Evolutionary conservation across 169 alveolate genomes (phyloP), one percentile per base, ranked within the genome.

Genomic region (Babesia ovata): DNA sequence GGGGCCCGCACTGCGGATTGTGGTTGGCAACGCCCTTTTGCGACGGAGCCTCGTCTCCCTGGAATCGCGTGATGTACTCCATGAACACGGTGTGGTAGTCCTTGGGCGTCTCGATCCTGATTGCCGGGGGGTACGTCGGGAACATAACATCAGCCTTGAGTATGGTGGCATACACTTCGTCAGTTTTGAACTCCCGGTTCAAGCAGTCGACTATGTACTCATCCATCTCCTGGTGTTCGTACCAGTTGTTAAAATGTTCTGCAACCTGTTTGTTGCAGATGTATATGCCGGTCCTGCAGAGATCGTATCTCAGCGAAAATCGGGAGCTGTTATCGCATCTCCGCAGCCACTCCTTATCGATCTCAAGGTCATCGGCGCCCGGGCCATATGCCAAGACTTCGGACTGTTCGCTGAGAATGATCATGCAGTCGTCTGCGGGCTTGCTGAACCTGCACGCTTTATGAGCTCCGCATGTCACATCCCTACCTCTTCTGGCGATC

Each of bases 81-180:
- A 63, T 62, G 57, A 33, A 76, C 3, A 63, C 71, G 33, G 60
- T 52, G 28, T 76, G 42, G 63, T 76, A 76, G 63, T 57, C 67
- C 66, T 70, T 76, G 42, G 86, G 86, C 21, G 86, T 65, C 36
- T 16, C 26, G 22, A 76, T 63, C 57, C 71, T 65, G 19, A 76
- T 24, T 17, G 79, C 77, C 29, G 86, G 72, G n/a, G 86, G 86
- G 46, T 44, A 76, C 26, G 21, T 54, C 24, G 86, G 86, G 63
- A 76, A 76, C 48, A 57, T 60, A 4, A 67, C 19, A 33, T 76
- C 86, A 3, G 63, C 50, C 28, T 65, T n/a, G 26, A 76, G 28
- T 0, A 54, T 53, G 0, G 73, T 62, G 22, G 45, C n/a, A n/a
- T 70, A 79, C n/a, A 79, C 56, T 28, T 79, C 87, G 39, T 52